phyloP scores from a whole-genome alignment of 805 yeast genomes.

The Tetrapisispora fleetii region DNA sequence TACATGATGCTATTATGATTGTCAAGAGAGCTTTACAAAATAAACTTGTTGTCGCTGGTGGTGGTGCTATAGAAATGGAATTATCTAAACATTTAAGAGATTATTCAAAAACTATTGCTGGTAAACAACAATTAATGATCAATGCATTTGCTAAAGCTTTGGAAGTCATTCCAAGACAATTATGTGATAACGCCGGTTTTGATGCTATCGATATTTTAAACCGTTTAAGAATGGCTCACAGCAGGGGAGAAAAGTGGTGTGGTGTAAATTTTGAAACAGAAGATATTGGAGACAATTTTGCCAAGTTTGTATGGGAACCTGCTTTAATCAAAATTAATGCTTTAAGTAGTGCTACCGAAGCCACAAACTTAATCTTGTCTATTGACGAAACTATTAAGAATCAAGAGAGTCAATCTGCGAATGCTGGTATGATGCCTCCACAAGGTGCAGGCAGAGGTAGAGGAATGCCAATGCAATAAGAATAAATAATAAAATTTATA shows the following conservation, averaged over 20 bases:
- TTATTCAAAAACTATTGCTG: slow-evolving; percentile 77
- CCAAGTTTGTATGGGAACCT: slow-evolving; percentile 94
- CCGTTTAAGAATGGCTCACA: slow-evolving; percentile 84
- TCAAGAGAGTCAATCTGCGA: slow-evolving; percentile 49
- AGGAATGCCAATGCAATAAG: slow-evolving; percentile 39
- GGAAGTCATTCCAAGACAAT: slow-evolving; percentile 92
- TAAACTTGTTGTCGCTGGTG: slow-evolving; percentile 88
- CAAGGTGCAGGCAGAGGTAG: slow-evolving; percentile 66
- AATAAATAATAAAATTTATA: slow-evolving; percentile 1
- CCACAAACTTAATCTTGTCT: slow-evolving; percentile 84
- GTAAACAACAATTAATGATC: slow-evolving; percentile 89
- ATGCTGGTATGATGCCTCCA: slow-evolving; percentile 40
- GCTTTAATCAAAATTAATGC: slow-evolving; percentile 89
- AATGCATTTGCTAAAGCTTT: slow-evolving; percentile 90
- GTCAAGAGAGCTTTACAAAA: slow-evolving; percentile 90
- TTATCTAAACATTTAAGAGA: slow-evolving; percentile 81
- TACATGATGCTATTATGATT: slow-evolving; percentile 98
- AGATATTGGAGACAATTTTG: slow-evolving; percentile 72
- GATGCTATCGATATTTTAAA: slow-evolving; percentile 94
- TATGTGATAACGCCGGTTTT: slow-evolving; percentile 98
- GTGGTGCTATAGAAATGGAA: slow-evolving; percentile 99
- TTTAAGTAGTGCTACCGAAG: slow-evolving; percentile 92
- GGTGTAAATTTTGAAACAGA: slow-evolving; percentile 90
- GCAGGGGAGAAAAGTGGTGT: slow-evolving; percentile 82
- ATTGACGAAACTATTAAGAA: slow-evolving; percentile 90